A percentile compares a stretch with the other conserved stretches of the same genome.
These are phyloP conservation scores for Paraleonurus japonicus DNA, from an alignment of 257 asterid species.

Conservation along the genomic window DNA sequence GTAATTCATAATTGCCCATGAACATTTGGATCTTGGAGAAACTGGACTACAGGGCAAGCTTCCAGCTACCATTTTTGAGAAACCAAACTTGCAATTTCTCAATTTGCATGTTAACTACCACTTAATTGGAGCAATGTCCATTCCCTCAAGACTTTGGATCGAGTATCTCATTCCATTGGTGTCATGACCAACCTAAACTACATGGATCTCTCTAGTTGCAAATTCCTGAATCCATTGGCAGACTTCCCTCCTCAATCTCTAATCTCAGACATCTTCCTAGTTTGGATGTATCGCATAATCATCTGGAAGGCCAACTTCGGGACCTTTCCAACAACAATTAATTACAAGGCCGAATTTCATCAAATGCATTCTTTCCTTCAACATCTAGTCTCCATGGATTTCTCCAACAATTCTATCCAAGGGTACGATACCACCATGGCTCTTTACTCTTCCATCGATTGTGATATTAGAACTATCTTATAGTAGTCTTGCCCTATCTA, in stretches of 20 bases:
- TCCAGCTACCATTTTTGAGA: neutral
- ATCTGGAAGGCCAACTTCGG: neutral
- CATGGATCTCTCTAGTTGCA: neutral
- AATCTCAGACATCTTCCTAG: neutral
- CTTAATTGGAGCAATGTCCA: neutral
- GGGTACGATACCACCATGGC: neutral
- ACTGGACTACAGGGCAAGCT: neutral
- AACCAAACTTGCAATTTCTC: neutral
- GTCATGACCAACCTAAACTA: neutral
- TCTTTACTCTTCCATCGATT: neutral
- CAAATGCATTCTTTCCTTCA: too few species aligned
- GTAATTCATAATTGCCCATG: neutral
- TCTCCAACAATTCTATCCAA: neutral
- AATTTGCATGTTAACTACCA: neutral
- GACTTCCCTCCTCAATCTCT: neutral
- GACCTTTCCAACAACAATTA: neutral
- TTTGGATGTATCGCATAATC: neutral
- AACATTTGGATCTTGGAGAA: neutral
- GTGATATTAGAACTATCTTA: neutral
- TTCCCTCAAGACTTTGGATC: neutral
- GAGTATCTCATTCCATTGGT: neutral
- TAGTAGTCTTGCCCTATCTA: neutral
- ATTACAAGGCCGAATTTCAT: neutral
- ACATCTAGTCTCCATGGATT: neutral
- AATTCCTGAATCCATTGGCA: slow-evolving; percentile 1